Evolutionary conservation across 768 basidiomycete species (phyloP).

Genomic region (Amanita thiersii): DNA sequence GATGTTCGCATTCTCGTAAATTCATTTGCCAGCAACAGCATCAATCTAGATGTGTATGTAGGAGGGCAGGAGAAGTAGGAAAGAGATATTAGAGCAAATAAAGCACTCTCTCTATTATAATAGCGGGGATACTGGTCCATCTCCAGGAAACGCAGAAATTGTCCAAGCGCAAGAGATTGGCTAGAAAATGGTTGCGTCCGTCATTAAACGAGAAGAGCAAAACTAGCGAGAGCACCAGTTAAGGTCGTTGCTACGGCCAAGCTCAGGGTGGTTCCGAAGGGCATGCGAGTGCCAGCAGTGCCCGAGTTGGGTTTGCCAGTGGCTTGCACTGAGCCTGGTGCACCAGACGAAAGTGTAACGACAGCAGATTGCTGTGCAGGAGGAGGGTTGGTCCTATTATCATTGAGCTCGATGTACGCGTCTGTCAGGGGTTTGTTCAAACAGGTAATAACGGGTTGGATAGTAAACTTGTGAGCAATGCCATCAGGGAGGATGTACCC

Average conservation of each 20-base stretch:
- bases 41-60: no score
- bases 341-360: constrained; percentile 21
- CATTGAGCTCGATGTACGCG: constrained; percentile 78
- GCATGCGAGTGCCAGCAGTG: neutral
- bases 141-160: no score
- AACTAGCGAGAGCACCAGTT: no score
- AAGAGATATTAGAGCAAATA: no score
- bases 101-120: no score
- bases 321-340: constrained; percentile 24
- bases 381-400: constrained; percentile 58
- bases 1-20: no score
- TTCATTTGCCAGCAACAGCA: no score
- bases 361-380: constrained; percentile 15
- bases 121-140: no score
- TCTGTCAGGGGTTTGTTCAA: constrained; percentile 46
- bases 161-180: no score
- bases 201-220: no score
- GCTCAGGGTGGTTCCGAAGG: neutral
- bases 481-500: constrained; percentile 84
- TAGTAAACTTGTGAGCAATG: constrained; percentile 58
- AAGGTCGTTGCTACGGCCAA: neutral
- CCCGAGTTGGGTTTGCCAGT: constrained; percentile 12
- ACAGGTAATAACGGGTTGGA: constrained; percentile 68
- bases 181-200: no score
- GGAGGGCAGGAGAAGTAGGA: no score